Base-by-base conservation (phyloP, 2,329 filamentous ascomycete species). In the Fusarium concolor region DNA sequence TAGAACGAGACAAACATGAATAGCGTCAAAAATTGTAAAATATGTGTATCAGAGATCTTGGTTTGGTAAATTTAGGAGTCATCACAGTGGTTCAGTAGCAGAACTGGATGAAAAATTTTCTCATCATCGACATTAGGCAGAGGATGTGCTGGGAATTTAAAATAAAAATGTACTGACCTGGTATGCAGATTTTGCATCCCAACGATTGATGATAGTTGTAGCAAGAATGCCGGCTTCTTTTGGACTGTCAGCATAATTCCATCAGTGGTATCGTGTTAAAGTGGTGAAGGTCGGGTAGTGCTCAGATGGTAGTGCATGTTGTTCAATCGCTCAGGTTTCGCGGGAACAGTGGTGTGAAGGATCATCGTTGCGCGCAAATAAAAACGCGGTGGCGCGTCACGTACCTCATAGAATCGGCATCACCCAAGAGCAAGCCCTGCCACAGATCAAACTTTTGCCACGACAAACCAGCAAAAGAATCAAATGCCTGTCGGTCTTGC, bases 241-340 rank as follows among this genome's bases (percentile, higher is more conserved):
- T 11, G 41, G 15, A 20, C 37, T 56, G 59, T 65, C 31, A 69
- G 54, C 38, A 11, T 10, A 6, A 31, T 20, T 38, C n/a, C 12
- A n/a, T 14, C 6, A 17, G 10, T 15, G 5, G n/a, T 10, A 24
- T 56, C n/a, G 15, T 22, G 18, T 10, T 10, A 24, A 4, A 33
- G 42, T 37, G 14, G 29, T 28, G 28, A 28, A 22, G 14, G 44
- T 38, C 14, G 56, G 15, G 49, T 41, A 56, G 62, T 50, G 57
- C 80, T 89, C 89, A 91, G 89, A 91, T 91, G 89, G 89, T 91
- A 89, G 88, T 91, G 89, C 89, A 91, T 91, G 89, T 90, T 83
- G 84, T 89, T 87, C 83, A 76, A 69, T 76, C 85, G 87, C 86
- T 89, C 87, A 84, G 84, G 82, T 73, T 74, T 89, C 85, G 84